These are phyloP conservation scores for Saccharomycopsis fodiens DNA, from an alignment of 805 yeast genomes.

Conservation along the genomic window DNA sequence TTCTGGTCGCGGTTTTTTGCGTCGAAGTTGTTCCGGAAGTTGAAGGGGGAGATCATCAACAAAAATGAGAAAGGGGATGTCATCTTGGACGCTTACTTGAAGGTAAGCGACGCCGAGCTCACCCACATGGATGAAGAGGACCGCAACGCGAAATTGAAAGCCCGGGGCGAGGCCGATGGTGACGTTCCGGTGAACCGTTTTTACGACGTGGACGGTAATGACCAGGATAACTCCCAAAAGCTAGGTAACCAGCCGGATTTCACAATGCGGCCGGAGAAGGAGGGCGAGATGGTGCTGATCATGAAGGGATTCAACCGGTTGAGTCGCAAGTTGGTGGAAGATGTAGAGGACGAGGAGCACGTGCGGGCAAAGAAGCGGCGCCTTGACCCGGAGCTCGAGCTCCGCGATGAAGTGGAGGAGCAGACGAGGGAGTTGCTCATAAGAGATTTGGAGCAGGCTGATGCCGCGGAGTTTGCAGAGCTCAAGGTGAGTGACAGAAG, in stretches of 20 bases:
- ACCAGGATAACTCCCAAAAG: constrained; percentile 67
- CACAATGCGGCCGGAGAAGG: constrained; percentile 63
- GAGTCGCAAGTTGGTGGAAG: constrained; percentile 70
- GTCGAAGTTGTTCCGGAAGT: constrained; percentile 76
- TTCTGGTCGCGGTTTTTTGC: constrained; percentile 96
- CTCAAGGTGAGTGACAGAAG: constrained; percentile 28
- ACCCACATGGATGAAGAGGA: constrained; percentile 19
- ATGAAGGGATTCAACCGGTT: constrained; percentile 84
- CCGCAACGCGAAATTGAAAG: constrained; percentile 10
- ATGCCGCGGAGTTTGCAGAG: constrained; percentile 45
- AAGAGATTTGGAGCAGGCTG: constrained; percentile 42
- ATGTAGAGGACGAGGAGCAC: constrained; percentile 36
- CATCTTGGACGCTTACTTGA: constrained; percentile 75
- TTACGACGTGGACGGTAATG: constrained; percentile 75
- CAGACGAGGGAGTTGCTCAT: constrained; percentile 40
- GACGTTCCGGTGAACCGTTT: constrained; percentile 51
- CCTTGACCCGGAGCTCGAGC: constrained; percentile 28
- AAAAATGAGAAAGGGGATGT: constrained; percentile 75
- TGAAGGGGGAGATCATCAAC: constrained; percentile 82
- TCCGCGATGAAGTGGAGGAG: constrained; percentile 29
- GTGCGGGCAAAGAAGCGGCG: constrained; percentile 25
- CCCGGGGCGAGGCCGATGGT: constrained; percentile 27
- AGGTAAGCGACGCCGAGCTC: constrained; percentile 52
- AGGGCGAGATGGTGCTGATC: constrained; percentile 53
- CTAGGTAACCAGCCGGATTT: constrained; percentile 80